phyloP scores from a whole-genome alignment of 2,329 filamentous ascomycete genomes.

The Uncinocarpus reesii region DNA sequence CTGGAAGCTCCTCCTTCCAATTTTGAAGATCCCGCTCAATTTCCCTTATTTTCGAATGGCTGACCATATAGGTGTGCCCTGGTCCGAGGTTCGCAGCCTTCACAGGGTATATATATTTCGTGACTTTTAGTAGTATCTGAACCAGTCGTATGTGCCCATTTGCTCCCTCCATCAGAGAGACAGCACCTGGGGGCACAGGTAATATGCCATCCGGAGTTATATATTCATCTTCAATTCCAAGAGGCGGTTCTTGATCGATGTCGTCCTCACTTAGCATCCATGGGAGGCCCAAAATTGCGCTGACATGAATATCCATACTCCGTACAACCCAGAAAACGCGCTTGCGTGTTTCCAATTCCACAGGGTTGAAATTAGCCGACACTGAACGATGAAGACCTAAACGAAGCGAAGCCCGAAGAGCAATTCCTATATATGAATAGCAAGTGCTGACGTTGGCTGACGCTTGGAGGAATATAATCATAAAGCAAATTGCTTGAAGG shows the following conservation, averaged over 20 bases:
- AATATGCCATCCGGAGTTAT: constrained; percentile 39
- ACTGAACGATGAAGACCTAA: constrained; percentile 69
- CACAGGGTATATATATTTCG: constrained; percentile 54
- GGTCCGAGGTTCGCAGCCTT: constrained; percentile 39
- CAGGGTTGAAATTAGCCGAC: constrained; percentile 56
- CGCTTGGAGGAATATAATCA: constrained; percentile 70
- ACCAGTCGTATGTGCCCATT: constrained; percentile 52
- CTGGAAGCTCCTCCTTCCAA: constrained; percentile 59
- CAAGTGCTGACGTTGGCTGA: constrained; percentile 69
- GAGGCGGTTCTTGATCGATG: constrained; percentile 41
- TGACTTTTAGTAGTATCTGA: constrained; percentile 50
- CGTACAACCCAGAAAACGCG: constrained; percentile 48
- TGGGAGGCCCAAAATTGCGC: constrained; percentile 40
- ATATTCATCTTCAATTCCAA: constrained; percentile 39
- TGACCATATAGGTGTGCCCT: constrained; percentile 52
- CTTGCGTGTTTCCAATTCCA: constrained; percentile 63
- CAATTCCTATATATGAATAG: constrained; percentile 71
- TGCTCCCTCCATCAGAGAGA: constrained; percentile 49
- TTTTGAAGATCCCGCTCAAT: constrained; percentile 53
- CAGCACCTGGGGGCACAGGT: constrained; percentile 46
- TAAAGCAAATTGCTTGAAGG: constrained; percentile 65
- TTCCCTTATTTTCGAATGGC: constrained; percentile 54
- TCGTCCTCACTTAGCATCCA: constrained; percentile 42
- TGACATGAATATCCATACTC: constrained; percentile 44
- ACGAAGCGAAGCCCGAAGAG: constrained; percentile 61